A percentile compares a stretch with the other conserved stretches of the same genome.
Conservation (phyloP, 176 grass and related monocot species). For the Zea luxurians region DNA sequence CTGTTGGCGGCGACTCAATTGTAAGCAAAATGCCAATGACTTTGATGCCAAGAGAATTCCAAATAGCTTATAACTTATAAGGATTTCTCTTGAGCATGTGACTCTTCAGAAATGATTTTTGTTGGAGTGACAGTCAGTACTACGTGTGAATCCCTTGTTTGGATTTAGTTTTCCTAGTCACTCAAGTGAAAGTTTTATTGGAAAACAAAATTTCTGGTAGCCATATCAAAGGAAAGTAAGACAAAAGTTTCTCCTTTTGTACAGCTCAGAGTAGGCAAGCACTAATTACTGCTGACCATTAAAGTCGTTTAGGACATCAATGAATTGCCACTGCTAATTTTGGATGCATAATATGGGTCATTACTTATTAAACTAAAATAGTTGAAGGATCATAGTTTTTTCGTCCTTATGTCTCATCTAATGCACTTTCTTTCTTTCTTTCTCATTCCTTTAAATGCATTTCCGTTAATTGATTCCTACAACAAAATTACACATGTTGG, state of each 20-base stretch:
- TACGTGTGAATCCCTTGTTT: not conserved
- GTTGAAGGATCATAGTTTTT: not conserved
- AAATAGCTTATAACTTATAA: not conserved
- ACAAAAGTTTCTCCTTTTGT: slow-evolving; percentile 6
- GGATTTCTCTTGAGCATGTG: not conserved
- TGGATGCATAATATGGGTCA: not conserved
- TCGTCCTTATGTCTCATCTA: not conserved
- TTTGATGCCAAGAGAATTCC: not conserved
- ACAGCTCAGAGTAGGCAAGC: slow-evolving; percentile 6
- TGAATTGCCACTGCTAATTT: not conserved
- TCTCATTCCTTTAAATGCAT: not conserved
- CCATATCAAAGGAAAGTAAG: not conserved
- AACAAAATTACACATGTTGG: not conserved
- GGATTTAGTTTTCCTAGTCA: not conserved
- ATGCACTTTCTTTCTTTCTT: not conserved
- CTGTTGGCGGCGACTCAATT: not conserved
- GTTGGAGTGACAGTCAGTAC: not conserved
- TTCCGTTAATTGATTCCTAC: not conserved
- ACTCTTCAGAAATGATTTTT: not conserved
- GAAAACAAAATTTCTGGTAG: not conserved
- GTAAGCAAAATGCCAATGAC: slow-evolving; percentile 23
- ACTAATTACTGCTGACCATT: slow-evolving; percentile 3
- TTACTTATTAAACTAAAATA: slow-evolving; percentile 3
- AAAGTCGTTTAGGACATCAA: not conserved
- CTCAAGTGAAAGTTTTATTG: not conserved